Evolutionary conservation across 192 early-diverging fungal species (phyloP).

Genomic region (Spizellomyces punctatus): DNA sequence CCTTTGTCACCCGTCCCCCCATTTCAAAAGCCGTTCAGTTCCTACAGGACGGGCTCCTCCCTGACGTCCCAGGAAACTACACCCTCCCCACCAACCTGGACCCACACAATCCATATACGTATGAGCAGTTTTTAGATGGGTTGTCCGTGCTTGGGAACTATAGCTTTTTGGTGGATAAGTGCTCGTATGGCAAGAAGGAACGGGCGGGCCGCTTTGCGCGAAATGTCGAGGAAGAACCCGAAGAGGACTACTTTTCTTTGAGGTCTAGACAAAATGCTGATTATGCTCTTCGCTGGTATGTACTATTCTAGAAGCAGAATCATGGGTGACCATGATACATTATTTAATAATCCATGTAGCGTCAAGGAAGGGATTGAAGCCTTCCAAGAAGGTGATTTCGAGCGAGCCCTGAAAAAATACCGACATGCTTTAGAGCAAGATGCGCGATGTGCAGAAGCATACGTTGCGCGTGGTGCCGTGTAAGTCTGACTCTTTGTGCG

Average conservation of each 20-base stretch:
- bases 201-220: too few relatives aligned
- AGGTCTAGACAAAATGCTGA: conserved; percentile 8
- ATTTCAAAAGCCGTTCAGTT: background rate
- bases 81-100: background rate
- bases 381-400: conserved; percentile 8
- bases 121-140: background rate
- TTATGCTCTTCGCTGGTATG: conserved; percentile 17
- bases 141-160: background rate
- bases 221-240: too few relatives aligned
- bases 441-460: conserved; percentile 24
- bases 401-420: conserved; percentile 20
- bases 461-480: conserved; percentile 28
- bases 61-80: background rate
- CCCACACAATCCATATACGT: background rate
- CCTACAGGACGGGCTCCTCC: too few relatives aligned
- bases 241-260: conserved; percentile 4
- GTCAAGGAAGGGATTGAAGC: conserved; percentile 20
- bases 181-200: background rate
- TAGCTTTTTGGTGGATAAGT: conserved; percentile 6
- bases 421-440: conserved; percentile 15
- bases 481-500: background rate
- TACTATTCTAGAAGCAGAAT: background rate
- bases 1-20: background rate
- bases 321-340: background rate
- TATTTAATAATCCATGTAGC: background rate